A percentile compares a stretch with the other conserved stretches of the same genome.
These are phyloP conservation scores for Hypoxylon perforatum DNA, from an alignment of 495 filamentous ascomycete species.

Conservation along the genomic window DNA sequence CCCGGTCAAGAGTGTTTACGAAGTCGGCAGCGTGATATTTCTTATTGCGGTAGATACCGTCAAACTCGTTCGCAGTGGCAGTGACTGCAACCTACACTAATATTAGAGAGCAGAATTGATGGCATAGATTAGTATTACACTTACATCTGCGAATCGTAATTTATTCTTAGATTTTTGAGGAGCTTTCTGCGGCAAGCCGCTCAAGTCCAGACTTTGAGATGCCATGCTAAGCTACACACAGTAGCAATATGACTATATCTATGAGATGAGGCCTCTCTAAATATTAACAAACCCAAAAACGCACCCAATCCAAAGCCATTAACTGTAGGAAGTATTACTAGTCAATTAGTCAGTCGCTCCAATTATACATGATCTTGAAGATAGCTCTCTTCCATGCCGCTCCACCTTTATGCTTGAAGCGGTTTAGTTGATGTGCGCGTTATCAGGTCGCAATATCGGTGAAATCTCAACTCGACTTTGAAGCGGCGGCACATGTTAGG, in stretches of 20 bases:
- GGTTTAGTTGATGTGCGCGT: too few species aligned
- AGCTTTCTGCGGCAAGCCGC: slow-evolving; percentile 9
- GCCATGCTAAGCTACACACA: background rate
- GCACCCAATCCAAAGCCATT: background rate
- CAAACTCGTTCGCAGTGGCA: slow-evolving; percentile 56
- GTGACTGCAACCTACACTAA: slow-evolving; percentile 29
- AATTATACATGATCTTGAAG: background rate
- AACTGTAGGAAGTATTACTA: background rate
- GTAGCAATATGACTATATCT: background rate
- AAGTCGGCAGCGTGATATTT: slow-evolving; percentile 76
- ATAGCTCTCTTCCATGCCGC: background rate
- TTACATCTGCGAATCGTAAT: slow-evolving; percentile 20
- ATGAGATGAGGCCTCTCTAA: background rate
- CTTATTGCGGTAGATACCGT: slow-evolving; percentile 76
- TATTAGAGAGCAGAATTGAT: slow-evolving; percentile 2
- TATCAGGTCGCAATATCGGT: too few species aligned
- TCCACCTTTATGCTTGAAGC: background rate
- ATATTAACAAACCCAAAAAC: too few species aligned
- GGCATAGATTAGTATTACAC: background rate
- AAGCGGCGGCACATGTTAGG: too few species aligned
- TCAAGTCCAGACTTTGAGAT: slow-evolving; percentile 16
- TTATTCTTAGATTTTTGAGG: background rate
- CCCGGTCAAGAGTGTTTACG: slow-evolving; percentile 72
- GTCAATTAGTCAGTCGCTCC: background rate
- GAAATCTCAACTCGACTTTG: too few species aligned